Base-by-base conservation (phyloP, 1,284 basidiomycete species). In the Cystobasidium slooffiae region DNA sequence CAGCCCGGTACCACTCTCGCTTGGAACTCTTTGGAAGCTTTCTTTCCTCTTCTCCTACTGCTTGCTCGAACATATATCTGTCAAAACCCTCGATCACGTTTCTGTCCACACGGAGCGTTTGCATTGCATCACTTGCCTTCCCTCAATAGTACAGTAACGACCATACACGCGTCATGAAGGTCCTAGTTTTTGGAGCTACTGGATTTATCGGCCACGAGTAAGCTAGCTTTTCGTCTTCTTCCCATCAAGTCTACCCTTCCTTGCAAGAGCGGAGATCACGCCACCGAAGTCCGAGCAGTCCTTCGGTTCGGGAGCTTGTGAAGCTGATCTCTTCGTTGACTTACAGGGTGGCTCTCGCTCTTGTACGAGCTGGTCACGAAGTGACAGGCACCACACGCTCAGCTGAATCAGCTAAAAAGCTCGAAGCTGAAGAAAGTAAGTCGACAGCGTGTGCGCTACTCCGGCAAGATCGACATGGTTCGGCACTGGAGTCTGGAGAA, bases 331-430 rank as follows among this genome's bases (percentile, higher is more conserved):
- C 6, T 3, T 62, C 66, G 0, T 43, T 41, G 9, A 9, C 18
- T n/a, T 84, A 9, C 85, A 86, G 6, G 37, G 82, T 83, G 24
- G 84, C 86, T 1, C 84, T 85, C 65, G 86, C 87, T 0, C 82
- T 86, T 59, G 81, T 83, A 5, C 84, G 86, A n/a, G 84, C 84
- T 0, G 87, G 87, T 0, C 86, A 88, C 76, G 82, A 84, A 37
- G 86, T 87, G 4, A 86, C 86, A 72, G 87, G 86, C 24, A 81
- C 83, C 14, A 86, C 86, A 0, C 84, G 87, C 46, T 84, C 83
- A 5, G 81, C 82, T 7, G 78, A 76, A 6, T 84, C 84, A 68
- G 83, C 82, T 0, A 83, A 84, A 61, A 75, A 78, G 53, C 82
- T 87, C 1, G 82, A 83, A 0, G 82, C 82, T 14, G 83, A 86